Conservation (phyloP, 2,329 filamentous ascomycete genomes). For the Diaporthe nobilis region DNA sequence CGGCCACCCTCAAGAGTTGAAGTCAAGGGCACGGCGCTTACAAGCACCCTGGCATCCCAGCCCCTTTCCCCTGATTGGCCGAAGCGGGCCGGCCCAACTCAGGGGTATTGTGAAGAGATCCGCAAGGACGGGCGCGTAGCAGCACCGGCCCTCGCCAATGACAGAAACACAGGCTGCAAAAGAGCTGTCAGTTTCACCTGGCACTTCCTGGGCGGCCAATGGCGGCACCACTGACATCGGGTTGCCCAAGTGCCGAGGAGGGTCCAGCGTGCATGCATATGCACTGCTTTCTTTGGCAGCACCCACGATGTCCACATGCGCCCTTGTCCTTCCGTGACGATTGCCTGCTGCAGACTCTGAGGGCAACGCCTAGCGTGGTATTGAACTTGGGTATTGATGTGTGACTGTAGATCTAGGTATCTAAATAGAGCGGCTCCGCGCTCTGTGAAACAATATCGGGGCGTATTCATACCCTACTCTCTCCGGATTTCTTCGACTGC, state of each 20-base stretch:
- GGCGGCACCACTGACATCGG: neutral
- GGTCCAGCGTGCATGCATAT: constrained; percentile 36
- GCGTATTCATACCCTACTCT: constrained; percentile 5
- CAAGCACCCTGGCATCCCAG: constrained; percentile 5
- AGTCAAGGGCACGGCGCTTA: constrained; percentile 39
- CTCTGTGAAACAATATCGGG: constrained; percentile 4
- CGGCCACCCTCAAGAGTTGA: neutral
- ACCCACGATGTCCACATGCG: constrained; percentile 28
- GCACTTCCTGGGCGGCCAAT: constrained; percentile 33
- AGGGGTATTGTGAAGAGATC: constrained; percentile 39
- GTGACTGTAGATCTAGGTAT: constrained; percentile 30
- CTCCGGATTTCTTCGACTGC: constrained; percentile 2
- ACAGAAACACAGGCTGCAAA: constrained; percentile 14
- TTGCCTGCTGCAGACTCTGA: constrained; percentile 6
- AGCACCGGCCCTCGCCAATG: constrained; percentile 35
- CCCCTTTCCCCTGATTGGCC: constrained; percentile 23
- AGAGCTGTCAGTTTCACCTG: constrained; percentile 29
- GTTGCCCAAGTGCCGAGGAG: constrained; percentile 36
- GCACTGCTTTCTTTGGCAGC: constrained; percentile 36
- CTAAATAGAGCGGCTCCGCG: constrained; percentile 38
- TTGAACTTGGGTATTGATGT: constrained; percentile 26
- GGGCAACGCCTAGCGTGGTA: constrained; percentile 20
- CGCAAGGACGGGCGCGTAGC: constrained; percentile 40
- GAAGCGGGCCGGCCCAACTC: constrained; percentile 8
- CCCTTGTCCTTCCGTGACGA: constrained; percentile 18